Conservation (phyloP, 2,329 filamentous ascomycete species). For the Trichoderma hamatum region DNA sequence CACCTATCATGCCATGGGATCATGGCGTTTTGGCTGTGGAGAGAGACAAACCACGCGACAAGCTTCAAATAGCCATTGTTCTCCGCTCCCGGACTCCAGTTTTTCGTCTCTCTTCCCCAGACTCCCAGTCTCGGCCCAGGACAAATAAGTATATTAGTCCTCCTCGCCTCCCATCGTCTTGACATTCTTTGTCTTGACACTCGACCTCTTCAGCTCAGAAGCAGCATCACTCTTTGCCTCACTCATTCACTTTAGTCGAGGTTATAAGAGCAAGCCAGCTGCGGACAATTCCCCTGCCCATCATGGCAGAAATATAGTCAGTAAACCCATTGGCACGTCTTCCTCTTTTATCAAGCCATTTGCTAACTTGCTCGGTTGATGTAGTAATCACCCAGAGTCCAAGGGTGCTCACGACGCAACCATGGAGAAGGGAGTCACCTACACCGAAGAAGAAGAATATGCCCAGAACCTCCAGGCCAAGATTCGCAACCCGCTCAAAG, state of each 20-base stretch:
- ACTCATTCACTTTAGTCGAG: background rate
- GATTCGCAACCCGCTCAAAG: conserved; percentile 52
- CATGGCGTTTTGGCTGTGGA: conserved; percentile 1
- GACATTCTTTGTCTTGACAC: conserved; percentile 23
- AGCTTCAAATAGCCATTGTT: conserved; percentile 28
- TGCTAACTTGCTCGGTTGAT: conserved; percentile 20
- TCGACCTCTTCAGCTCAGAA: conserved; percentile 9
- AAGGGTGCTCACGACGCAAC: conserved; percentile 29
- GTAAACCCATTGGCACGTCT: background rate
- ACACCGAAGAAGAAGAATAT: conserved; percentile 42
- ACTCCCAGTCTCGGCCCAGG: conserved; percentile 12
- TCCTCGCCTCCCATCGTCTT: conserved; percentile 24
- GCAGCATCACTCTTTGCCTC: conserved; percentile 16
- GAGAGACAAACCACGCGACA: conserved; percentile 19
- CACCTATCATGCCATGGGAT: background rate
- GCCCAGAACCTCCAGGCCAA: conserved; percentile 49
- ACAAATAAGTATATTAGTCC: conserved; percentile 18
- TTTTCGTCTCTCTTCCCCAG: conserved; percentile 23
- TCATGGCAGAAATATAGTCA: conserved; percentile 25
- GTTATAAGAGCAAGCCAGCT: conserved; percentile 3
- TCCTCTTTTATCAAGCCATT: background rate
- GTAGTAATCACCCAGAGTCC: conserved; percentile 26
- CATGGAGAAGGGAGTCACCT: conserved; percentile 35
- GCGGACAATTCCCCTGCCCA: conserved; percentile 7
- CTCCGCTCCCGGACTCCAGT: conserved; percentile 25